phyloP scores from a whole-genome alignment of 148 eudicot species.

The Dianthus caryophyllus region DNA sequence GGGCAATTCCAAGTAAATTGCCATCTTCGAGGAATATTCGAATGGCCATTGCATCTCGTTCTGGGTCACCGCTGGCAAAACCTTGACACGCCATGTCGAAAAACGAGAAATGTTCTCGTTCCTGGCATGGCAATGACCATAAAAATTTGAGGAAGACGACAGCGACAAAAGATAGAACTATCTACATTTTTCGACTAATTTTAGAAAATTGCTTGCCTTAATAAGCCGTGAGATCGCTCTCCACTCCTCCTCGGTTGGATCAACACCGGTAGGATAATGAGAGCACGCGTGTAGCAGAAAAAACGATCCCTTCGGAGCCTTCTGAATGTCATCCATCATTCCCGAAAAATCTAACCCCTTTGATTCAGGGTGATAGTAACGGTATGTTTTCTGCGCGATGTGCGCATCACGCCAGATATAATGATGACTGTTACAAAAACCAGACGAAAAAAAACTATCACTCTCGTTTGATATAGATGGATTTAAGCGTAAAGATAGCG shows the following conservation, averaged over 20 bases:
- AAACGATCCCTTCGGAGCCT: constrained; percentile 93
- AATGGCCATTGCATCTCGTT: constrained; percentile 89
- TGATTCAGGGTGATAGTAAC: constrained; percentile 81
- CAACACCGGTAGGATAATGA: constrained; percentile 99
- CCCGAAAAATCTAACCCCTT: constrained; percentile 78
- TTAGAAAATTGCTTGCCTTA: constrained; percentile 47
- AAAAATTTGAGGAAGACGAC: background rate
- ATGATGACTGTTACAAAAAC: constrained; percentile 73
- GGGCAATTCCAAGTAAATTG: constrained; percentile 78
- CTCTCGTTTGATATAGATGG: background rate
- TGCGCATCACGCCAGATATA: constrained; percentile 96
- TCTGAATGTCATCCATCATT: constrained; percentile 81
- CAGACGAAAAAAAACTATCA: background rate
- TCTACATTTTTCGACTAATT: background rate
- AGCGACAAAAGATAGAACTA: background rate
- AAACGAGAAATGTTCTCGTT: constrained; percentile 84
- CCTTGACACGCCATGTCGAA: constrained; percentile 99
- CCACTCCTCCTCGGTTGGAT: constrained; percentile 96
- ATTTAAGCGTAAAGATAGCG: constrained; percentile 6
- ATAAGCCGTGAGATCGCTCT: constrained; percentile 74
- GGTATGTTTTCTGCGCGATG: constrained; percentile 64
- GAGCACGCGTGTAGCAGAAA: constrained; percentile 99
- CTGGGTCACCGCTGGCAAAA: constrained; percentile 96
- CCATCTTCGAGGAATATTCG: constrained; percentile 97
- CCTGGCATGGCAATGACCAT: constrained; percentile 48